phyloP scores from a whole-genome alignment of 2,329 filamentous ascomycete species.

The Exophiala spinifera region DNA sequence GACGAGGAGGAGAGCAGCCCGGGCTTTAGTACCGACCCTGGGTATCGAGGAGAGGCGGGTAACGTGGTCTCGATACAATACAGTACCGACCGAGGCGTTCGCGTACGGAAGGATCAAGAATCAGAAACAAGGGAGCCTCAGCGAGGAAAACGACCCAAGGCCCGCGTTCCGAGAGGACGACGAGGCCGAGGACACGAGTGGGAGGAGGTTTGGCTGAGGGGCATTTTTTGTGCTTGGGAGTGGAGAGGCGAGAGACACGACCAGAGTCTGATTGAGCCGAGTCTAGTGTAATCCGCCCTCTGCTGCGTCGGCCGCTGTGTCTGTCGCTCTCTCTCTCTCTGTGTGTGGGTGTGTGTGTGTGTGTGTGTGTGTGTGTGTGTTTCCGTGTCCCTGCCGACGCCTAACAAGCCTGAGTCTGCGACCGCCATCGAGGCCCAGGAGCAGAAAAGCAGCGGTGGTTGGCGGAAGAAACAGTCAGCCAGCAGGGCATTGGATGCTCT shows the following conservation, averaged over 20 bases:
- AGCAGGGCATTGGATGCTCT: constrained; percentile 23
- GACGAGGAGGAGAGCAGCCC: constrained; percentile 9
- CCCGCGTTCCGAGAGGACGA: constrained; percentile 13
- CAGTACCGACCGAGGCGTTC: constrained; percentile 15
- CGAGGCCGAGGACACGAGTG: constrained; percentile 8
- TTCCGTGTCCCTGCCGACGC: no score
- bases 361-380: no score
- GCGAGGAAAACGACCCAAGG: constrained; percentile 6
- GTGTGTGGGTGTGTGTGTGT: no score
- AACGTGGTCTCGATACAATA: constrained; percentile 18
- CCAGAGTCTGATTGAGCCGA: constrained; percentile 6
- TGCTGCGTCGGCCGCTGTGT: no score
- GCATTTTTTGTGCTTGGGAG: neutral
- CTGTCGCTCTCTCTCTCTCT: no score
- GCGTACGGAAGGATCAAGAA: constrained; percentile 14
- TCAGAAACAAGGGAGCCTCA: constrained; percentile 20
- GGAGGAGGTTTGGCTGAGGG: constrained; percentile 1
- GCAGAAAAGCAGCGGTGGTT: constrained; percentile 13
- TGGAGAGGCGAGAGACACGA: constrained; percentile 7
- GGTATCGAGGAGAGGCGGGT: constrained; percentile 8
- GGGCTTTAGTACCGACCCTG: constrained; percentile 21
- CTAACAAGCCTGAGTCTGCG: no score
- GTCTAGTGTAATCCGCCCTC: neutral
- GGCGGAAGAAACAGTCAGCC: constrained; percentile 8
- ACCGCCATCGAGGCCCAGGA: neutral